Base-by-base conservation (phyloP, 495 filamentous ascomycete genomes). In the Friedmanniomyces endolithicus region DNA sequence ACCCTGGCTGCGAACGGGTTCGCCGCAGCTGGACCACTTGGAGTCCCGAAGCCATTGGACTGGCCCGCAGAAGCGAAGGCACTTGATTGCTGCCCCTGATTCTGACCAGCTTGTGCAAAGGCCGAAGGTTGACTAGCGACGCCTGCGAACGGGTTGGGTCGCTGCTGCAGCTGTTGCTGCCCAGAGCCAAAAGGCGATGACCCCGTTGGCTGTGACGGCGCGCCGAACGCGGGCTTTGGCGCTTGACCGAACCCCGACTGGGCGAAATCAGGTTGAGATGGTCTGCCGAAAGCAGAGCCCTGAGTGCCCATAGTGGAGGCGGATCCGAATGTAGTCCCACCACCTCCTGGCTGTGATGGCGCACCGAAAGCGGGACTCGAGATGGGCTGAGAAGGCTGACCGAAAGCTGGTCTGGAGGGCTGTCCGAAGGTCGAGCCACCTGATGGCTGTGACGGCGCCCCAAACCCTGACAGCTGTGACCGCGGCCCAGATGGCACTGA, bases 401-500 rank as follows among this genome's bases (percentile, higher is more conserved):
- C 65, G 44, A 70, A 68, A 19, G 67, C 65, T 27, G 72, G 31
- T 6, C 35, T 39, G 6, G 33, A 59, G 1, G 52, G 50, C 49
- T 66, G 53, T 1, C 65, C 65, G 37, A 70, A 67, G 20, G 67
- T 63, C 31, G 52, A 47, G 23, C 37, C 44, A 12, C 20, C 39
- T n/a, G 46, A 25, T 12, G 45, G 16, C 17, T n/a, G 20, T 7
- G 50, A 1, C 9, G 46, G 33, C 45, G 22, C 25, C 4, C 54
- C 47, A 27, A 51, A 51, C 37, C 31, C 46, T 20, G 48, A 27
- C n/a, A 14, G 37, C 17, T 41, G 14, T 41, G 37, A 41, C 3
- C 4, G 12, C 27, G 27, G 6, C 16, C 37, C 37, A 14, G 37
- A 41, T 41, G 37, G 37, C 16, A 6, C 4, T 41, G 37, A 41